A percentile compares a stretch with the other conserved stretches of the same genome.
These are phyloP conservation scores for Salicornia ramosissima DNA, from an alignment of 148 eudicot genomes.

Conservation along the genomic window DNA sequence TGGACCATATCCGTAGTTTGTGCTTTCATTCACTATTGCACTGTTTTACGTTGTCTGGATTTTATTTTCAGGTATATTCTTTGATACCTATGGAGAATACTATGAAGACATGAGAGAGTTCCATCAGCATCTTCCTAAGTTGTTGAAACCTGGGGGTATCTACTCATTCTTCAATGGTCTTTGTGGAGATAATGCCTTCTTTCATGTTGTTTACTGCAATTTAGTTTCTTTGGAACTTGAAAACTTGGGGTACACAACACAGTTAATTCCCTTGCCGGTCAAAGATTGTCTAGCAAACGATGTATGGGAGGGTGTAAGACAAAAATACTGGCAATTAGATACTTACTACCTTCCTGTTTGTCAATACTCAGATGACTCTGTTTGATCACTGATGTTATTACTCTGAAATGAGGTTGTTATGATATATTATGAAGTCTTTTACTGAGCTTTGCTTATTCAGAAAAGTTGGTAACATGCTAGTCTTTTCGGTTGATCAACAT, in stretches of 20 bases:
- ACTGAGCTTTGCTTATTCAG: slow-evolving; percentile 3
- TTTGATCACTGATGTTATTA: slow-evolving; percentile 29
- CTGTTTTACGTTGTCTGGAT: not conserved
- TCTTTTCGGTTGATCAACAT: not conserved
- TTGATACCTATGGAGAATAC: slow-evolving; percentile 86
- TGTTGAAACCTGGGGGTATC: slow-evolving; percentile 71
- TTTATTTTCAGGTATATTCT: slow-evolving; percentile 63
- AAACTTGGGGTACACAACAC: slow-evolving; percentile 67
- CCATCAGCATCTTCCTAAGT: slow-evolving; percentile 74
- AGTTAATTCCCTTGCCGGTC: slow-evolving; percentile 75
- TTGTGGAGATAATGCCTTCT: slow-evolving; percentile 87
- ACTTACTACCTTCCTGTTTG: slow-evolving; percentile 94
- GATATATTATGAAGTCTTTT: not conserved
- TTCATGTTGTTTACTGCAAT: slow-evolving; percentile 88
- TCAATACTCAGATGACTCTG: slow-evolving; percentile 55
- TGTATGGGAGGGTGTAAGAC: slow-evolving; percentile 87
- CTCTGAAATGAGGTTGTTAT: not conserved
- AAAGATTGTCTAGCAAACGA: slow-evolving; percentile 73
- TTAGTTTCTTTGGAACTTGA: slow-evolving; percentile 78
- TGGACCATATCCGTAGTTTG: not conserved
- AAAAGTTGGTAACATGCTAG: slow-evolving; percentile 5
- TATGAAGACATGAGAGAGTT: slow-evolving; percentile 85
- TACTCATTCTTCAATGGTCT: slow-evolving; percentile 97
- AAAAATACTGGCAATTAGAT: slow-evolving; percentile 85
- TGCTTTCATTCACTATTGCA: not conserved